These are phyloP conservation scores for Digitaria exilis DNA, from an alignment of 202 grass and related monocot species.

Conservation along the genomic window DNA sequence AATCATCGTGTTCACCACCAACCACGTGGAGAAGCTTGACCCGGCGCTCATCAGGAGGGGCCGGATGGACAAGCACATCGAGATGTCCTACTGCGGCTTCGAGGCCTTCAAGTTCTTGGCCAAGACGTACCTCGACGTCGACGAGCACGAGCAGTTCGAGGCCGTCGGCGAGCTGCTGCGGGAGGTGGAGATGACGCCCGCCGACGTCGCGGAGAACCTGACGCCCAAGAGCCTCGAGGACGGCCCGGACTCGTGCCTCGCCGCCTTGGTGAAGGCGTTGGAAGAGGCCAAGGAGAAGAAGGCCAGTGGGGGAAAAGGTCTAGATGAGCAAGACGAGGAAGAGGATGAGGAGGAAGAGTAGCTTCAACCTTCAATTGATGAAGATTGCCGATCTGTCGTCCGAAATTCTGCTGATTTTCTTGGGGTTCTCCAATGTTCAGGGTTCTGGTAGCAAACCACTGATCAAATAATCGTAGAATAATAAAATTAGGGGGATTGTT, in stretches of 20 bases:
- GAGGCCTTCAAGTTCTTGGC: slow-evolving; percentile 62
- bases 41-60: slow-evolving; percentile 61
- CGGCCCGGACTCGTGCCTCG: slow-evolving; percentile 38
- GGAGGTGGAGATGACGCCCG: slow-evolving; percentile 55
- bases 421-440: not conserved
- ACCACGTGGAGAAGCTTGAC: slow-evolving; percentile 63
- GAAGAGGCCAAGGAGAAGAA: slow-evolving; percentile 38
- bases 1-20: slow-evolving; percentile 70
- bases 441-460: not conserved
- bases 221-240: slow-evolving; percentile 50
- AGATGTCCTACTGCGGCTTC: slow-evolving; percentile 76
- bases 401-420: not conserved
- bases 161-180: slow-evolving; percentile 22
- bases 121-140: slow-evolving; percentile 51
- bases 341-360: slow-evolving; percentile 22
- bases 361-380: not conserved
- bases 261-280: slow-evolving; percentile 43
- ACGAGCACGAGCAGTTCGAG: slow-evolving; percentile 36
- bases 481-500: not conserved
- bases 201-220: slow-evolving; percentile 66
- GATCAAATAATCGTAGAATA: not conserved
- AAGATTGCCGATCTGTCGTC: not conserved
- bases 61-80: slow-evolving; percentile 77
- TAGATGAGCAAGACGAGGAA: not conserved
- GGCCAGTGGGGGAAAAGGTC: not conserved